Conservation (phyloP, 2,329 filamentous ascomycete species). For the Ascochyta pisi region DNA sequence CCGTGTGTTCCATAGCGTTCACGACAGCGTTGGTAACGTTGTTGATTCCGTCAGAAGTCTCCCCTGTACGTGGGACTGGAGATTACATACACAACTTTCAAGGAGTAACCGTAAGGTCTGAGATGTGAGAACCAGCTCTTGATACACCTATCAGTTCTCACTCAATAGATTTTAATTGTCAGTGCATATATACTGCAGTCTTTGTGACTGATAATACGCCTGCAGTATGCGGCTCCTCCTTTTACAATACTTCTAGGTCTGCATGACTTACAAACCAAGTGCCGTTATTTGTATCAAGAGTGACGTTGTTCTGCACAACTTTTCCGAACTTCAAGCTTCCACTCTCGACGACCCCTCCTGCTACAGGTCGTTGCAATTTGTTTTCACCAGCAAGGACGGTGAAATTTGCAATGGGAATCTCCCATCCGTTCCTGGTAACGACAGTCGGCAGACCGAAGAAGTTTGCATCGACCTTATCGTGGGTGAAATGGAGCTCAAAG, state of each 20-base stretch:
- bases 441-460: slow-evolving; percentile 71
- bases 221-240: neutral
- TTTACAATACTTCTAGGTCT: slow-evolving; percentile 32
- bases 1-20: neutral
- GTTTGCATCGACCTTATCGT: slow-evolving; percentile 64
- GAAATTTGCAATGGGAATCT: slow-evolving; percentile 73
- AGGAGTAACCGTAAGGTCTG: neutral
- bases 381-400: slow-evolving; percentile 70
- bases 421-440: slow-evolving; percentile 65
- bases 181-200: neutral
- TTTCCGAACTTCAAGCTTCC: slow-evolving; percentile 62
- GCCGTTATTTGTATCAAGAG: slow-evolving; percentile 42
- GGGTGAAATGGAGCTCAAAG: slow-evolving; percentile 66
- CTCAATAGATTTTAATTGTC: no score
- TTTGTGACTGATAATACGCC: neutral
- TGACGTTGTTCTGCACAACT: slow-evolving; percentile 44
- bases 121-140: neutral
- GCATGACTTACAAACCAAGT: slow-evolving; percentile 45
- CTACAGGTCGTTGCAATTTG: slow-evolving; percentile 59
- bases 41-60: no score
- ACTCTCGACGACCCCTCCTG: slow-evolving; percentile 60
- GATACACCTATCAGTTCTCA: neutral
- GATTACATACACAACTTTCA: neutral
- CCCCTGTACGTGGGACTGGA: neutral
- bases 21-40: neutral